These are phyloP conservation scores for Leccinum boreale DNA, from an alignment of 768 basidiomycete genomes.

Conservation along the genomic window DNA sequence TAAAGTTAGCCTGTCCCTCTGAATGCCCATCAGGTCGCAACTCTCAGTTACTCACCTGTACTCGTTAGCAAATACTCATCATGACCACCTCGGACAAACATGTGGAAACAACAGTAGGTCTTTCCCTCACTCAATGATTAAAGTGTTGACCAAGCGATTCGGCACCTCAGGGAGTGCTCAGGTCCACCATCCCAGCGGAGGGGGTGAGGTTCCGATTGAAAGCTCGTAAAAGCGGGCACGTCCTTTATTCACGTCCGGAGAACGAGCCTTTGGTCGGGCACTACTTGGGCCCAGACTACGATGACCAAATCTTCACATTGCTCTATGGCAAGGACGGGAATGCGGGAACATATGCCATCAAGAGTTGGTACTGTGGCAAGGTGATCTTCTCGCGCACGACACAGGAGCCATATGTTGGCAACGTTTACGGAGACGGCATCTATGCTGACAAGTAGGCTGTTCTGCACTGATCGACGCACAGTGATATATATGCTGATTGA, in stretches of 20 bases:
- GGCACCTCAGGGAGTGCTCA: not conserved
- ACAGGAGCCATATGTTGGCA: too few species aligned
- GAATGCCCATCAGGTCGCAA: too few species aligned
- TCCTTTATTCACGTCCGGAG: not conserved
- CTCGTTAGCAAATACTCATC: too few species aligned
- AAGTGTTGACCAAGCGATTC: not conserved
- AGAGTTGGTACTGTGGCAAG: conserved; percentile 6
- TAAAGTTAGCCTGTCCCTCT: too few species aligned
- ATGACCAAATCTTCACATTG: conserved; percentile 5
- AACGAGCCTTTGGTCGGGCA: not conserved
- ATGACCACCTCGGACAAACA: too few species aligned
- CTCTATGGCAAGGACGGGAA: not conserved
- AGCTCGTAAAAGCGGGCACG: not conserved
- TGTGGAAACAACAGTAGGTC: too few species aligned
- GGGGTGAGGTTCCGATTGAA: not conserved
- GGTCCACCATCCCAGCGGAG: not conserved
- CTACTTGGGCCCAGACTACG: not conserved
- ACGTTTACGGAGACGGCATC: too few species aligned
- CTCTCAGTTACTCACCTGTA: too few species aligned
- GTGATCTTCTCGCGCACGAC: not conserved
- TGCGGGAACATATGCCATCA: conserved; percentile 1
- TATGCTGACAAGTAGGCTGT: too few species aligned
- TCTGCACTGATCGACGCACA: too few species aligned
- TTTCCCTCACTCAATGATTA: too few species aligned
- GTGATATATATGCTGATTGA: too few species aligned